Base-by-base conservation (phyloP, 345 rosid species). In the Geranium brycei region DNA sequence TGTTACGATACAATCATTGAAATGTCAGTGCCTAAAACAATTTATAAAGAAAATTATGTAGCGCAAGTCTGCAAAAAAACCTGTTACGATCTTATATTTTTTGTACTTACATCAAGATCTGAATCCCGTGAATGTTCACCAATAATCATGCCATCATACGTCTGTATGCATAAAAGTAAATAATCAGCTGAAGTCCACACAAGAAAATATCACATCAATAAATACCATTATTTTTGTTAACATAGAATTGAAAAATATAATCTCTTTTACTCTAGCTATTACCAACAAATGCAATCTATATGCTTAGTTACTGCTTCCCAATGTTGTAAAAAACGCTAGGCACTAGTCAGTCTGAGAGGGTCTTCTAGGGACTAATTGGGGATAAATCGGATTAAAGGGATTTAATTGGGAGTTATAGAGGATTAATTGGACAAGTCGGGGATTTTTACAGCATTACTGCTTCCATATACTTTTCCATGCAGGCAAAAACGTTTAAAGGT, bases 41-140 rank as follows among this genome's bases (percentile, higher is more conserved):
- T 58, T 59, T 17, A 66, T 55, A 17, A 18, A 73, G 47, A 41
- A 15, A 31, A 32, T 18, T 4, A 38, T 14, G 19, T 59, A 61
- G 41, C 10, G 41, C 41, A 35, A 1, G 41, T 35, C 10, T 11
- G 17, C 10, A 23, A 62, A 14, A 51, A 61, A 17, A n/a, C n/a
- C n/a, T n/a, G n/a, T n/a, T n/a, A n/a, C n/a, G n/a, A n/a, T n/a
- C 4, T 28, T 28, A 64, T 68, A 67, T 63, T 60, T 60, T 31
- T 68, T 68, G 91, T 83, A 15, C 75, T 66, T 85, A 93, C 99
- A 77, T 93, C 99, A 30, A 93, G 97, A 81, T 93, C 99, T 3
- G 88, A 66, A 71, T 90, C 99, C 69, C 99, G 79, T 71, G 99
- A 82, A 79, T 93, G 97, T 77, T 93, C 99, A 71, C 99, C 99